A percentile compares a stretch with the other conserved stretches of the same genome.
Conservation (phyloP, 129 eudicot genomes). For the Tanacetum coccineum region DNA sequence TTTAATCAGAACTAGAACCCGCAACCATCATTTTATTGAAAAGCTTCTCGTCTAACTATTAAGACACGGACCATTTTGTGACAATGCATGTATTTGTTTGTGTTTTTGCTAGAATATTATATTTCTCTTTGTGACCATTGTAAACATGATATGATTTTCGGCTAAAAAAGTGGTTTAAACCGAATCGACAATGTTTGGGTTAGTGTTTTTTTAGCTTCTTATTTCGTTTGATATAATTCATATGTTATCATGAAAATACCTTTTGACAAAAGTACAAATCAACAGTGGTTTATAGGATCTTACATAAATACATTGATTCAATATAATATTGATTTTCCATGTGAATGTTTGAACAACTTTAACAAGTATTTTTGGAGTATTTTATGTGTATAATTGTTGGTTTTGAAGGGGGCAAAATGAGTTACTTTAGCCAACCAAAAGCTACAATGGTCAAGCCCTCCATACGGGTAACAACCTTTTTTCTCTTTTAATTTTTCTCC, state of each 20-base stretch:
- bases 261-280: constrained; percentile 22
- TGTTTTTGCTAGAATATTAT: too few species aligned
- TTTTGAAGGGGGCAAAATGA: constrained; percentile 26
- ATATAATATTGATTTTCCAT: neutral
- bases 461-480: constrained; percentile 14
- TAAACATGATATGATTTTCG: too few species aligned
- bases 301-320: constrained; percentile 6
- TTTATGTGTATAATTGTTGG: constrained; percentile 24
- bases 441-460: constrained; percentile 22
- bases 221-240: neutral
- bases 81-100: too few species aligned
- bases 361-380: neutral
- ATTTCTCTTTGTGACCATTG: too few species aligned
- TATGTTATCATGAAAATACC: constrained; percentile 10
- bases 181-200: too few species aligned
- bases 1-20: too few species aligned
- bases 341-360: constrained; percentile 31
- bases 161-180: too few species aligned
- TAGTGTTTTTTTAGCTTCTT: too few species aligned
- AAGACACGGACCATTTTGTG: too few species aligned
- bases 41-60: too few species aligned
- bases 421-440: constrained; percentile 27
- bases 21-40: too few species aligned
- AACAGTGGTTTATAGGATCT: neutral
- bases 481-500: constrained; percentile 7